Evolutionary conservation across 83 land plant species (phyloP), one percentile per base, ranked within the genome.

Genomic region (Diphasiastrum complanatum): DNA sequence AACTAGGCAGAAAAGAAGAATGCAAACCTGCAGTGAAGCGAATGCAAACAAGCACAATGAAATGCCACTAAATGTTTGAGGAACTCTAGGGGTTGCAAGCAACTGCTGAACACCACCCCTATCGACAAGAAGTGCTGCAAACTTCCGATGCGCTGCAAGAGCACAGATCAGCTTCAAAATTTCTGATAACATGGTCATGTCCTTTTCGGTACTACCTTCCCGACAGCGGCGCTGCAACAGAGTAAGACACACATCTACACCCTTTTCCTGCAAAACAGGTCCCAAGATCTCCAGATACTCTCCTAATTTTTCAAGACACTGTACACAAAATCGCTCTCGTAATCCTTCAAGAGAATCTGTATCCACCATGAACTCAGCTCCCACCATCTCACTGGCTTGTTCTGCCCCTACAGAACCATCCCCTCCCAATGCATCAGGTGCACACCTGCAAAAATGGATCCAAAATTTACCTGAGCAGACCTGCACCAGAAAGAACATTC

Each of bases 161-260:
- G 87, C 89, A 79, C 90, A 84, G 31, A 95, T 81, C 36, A 95
- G 60, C 61, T 84, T 95, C 65, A 95, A 60, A 11, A 95, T 77
- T 61, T 89, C 99, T 30, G 97, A 77, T 34, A 89, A 66, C 55
- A 89, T 61, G 19, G 57, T 53, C 35, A 69, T 40, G 35, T 60
- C 65, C 35, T 80, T 72, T 18, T 71, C 48, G 19, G 67, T 31
- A 10, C 72, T 75, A 5, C 67, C 59, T 31, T 33, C 59, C 34
- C 68, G 83, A 29, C 81, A 73, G 49, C 69, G 64, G 12, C 79
- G 78, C 52, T 86, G 89, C 55, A 95, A 63, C 41, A 95, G 61
- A 5, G 85, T 79, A 66, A 95, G 85, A 47, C 99, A 95, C 51
- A 95, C 99, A 81, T 95, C 99, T 16, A 95, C 89, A 1, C 99